Conservation (phyloP, 495 filamentous ascomycete genomes). For the Aspergillus cristatus region DNA sequence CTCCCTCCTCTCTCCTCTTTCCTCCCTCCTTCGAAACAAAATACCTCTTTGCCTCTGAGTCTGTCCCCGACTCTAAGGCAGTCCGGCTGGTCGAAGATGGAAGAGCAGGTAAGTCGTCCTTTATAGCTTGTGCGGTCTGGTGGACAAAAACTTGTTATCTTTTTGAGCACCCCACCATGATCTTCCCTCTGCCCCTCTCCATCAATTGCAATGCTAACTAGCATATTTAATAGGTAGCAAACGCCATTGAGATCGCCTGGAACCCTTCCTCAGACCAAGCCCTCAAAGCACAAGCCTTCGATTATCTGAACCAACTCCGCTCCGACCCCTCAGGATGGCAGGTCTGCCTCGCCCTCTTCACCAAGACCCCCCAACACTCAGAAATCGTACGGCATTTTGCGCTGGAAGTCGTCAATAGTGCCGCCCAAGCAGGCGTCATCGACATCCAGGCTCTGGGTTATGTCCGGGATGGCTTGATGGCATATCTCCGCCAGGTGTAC, state of each 20-base stretch:
- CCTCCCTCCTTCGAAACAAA: too few relatives aligned
- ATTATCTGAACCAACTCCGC: slow-evolving; percentile 75
- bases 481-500: slow-evolving; percentile 68
- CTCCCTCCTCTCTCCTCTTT: too few relatives aligned
- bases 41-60: slow-evolving; percentile 17
- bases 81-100: slow-evolving; percentile 40
- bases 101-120: slow-evolving; percentile 36
- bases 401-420: slow-evolving; percentile 86
- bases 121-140: not conserved
- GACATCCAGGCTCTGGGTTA: slow-evolving; percentile 56
- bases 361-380: slow-evolving; percentile 62
- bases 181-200: slow-evolving; percentile 10
- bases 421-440: slow-evolving; percentile 64
- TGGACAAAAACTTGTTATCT: not conserved
- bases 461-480: slow-evolving; percentile 67
- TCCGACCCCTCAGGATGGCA: slow-evolving; percentile 75
- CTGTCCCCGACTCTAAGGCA: slow-evolving; percentile 25
- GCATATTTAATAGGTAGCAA: slow-evolving; percentile 57
- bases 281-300: slow-evolving; percentile 77
- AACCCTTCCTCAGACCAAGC: slow-evolving; percentile 62
- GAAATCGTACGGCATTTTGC: slow-evolving; percentile 82
- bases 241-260: slow-evolving; percentile 85
- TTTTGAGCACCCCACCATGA: slow-evolving; percentile 3
- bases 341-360: slow-evolving; percentile 76
- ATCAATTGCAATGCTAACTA: slow-evolving; percentile 10